Evolutionary conservation across 2,329 filamentous ascomycete genomes (phyloP).

Genomic region (Exophiala mesophila): DNA sequence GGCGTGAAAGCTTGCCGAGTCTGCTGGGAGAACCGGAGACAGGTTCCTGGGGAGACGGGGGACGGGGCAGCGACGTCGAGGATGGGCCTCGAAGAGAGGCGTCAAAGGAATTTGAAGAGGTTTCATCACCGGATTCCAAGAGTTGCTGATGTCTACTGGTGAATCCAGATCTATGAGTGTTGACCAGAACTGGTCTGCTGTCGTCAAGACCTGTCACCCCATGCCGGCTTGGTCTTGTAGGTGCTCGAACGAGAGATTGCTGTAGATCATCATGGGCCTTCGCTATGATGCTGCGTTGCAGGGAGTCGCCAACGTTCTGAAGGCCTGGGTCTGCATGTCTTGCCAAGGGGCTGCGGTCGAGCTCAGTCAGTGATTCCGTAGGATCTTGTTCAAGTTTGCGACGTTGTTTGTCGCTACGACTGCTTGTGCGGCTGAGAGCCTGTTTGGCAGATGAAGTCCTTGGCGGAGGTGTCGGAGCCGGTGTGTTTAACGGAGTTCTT

Average conservation of each 20-base stretch:
- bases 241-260: conserved; percentile 32
- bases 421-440: conserved; percentile 20
- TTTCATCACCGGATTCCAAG: conserved; percentile 37
- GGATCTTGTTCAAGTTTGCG: conserved; percentile 4
- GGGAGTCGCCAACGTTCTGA: conserved; percentile 23
- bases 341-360: conserved; percentile 12
- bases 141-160: conserved; percentile 36
- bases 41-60: conserved; percentile 35
- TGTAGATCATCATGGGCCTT: conserved; percentile 27
- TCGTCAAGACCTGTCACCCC: conserved; percentile 59
- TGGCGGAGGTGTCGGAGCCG: conserved; percentile 27
- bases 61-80: conserved; percentile 37
- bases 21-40: conserved; percentile 10
- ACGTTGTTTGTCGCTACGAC: conserved; percentile 13
- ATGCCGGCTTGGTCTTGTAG: conserved; percentile 62
- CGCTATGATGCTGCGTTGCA: conserved; percentile 23
- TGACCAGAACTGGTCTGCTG: conserved; percentile 42
- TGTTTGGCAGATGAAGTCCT: conserved; percentile 25
- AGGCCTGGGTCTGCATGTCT: conserved; percentile 24
- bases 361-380: conserved; percentile 5
- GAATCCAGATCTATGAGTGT: conserved; percentile 61
- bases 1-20: conserved; percentile 54
- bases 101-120: neutral
- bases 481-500: conserved; percentile 29
- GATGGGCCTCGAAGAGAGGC: conserved; percentile 9